phyloP scores from a whole-genome alignment of 495 filamentous ascomycete genomes.

The Penicillium macrosclerotiorum region DNA sequence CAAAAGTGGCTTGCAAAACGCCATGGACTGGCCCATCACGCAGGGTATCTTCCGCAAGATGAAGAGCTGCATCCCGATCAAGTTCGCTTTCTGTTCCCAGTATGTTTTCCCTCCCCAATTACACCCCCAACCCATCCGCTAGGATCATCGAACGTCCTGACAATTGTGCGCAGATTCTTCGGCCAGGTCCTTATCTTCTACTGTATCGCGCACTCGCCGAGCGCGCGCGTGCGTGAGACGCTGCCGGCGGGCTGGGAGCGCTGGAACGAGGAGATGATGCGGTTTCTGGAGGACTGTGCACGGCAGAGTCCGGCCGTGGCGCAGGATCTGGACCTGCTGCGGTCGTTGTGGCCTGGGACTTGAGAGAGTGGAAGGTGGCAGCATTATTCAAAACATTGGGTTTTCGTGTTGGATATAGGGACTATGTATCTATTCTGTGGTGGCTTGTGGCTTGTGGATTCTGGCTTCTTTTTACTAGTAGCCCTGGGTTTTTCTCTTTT shows the following conservation, averaged over 20 bases:
- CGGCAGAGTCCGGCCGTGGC: slow-evolving; percentile 42
- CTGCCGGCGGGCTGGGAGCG: slow-evolving; percentile 45
- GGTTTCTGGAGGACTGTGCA: slow-evolving; percentile 43
- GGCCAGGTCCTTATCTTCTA: slow-evolving; percentile 48
- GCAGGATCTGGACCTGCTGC: slow-evolving; percentile 44
- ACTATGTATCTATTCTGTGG: no score
- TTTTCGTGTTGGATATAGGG: no score
- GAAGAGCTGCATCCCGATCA: slow-evolving; percentile 49
- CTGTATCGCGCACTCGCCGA: slow-evolving; percentile 44
- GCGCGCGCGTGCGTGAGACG: slow-evolving; percentile 33
- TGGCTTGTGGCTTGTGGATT: no score
- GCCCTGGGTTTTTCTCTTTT: no score
- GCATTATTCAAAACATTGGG: no score
- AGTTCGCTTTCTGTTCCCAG: slow-evolving; percentile 50
- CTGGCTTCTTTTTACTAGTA: no score
- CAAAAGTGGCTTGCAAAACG: slow-evolving; percentile 39
- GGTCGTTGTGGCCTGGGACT: slow-evolving; percentile 29
- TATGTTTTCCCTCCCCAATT: no score
- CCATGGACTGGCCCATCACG: slow-evolving; percentile 47
- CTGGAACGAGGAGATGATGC: slow-evolving; percentile 47
- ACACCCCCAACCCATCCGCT: no score
- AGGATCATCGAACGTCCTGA: neutral
- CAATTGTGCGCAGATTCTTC: slow-evolving; percentile 34
- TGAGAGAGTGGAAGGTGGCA: no score
- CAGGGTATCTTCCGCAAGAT: slow-evolving; percentile 45